Base-by-base conservation (phyloP, 2,329 filamentous ascomycete genomes). In the Penicillium expansum region DNA sequence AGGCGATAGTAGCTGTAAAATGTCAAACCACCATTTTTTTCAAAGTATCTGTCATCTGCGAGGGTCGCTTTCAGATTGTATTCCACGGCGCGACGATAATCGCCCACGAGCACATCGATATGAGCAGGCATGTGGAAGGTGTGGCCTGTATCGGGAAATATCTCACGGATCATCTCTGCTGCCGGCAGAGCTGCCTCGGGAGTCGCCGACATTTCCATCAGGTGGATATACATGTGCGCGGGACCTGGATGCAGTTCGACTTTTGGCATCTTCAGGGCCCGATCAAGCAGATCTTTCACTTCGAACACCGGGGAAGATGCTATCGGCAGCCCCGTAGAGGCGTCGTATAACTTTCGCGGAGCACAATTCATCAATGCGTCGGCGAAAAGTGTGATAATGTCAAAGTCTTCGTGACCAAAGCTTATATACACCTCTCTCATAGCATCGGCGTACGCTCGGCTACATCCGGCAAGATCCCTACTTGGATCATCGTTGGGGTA, bases 41-140 rank as follows among this genome's bases (percentile, higher is more conserved):
- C 71, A 2, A 90, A 79, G 66, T 83, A 92, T 61, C 83, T 84
- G 48, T 88, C 83, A 66, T 92, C 89, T 1, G 87, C 88, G 0
- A 73, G 66, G 41, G 88, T 86, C 6, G 89, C 89, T 22, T 82
- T 79, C 1, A 80, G 75, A 68, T 92, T 93, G 5, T 86, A 86
- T 3, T 78, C 77, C 47, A 91, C 85, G 1, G 87, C 86, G 4
- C 79, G 77, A n/a, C 81, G 76, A 66, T 91, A 92, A 64, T 91
- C 83, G 11, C 89, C 89, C 18, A 86, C 81, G 0, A 91, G 79
- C 7, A 89, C 82, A 67, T 92, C 88, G 24, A 92, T 79, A 69
- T 92, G 89, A 0, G 85, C 85, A 0, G 89, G 88, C 89, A 92
- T 92, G 67, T 91, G 88, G 35, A 85, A 79, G 0, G 90, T 75